Base-by-base conservation (phyloP, 129 eudicot species). In the Heracleum sosnowskyi region DNA sequence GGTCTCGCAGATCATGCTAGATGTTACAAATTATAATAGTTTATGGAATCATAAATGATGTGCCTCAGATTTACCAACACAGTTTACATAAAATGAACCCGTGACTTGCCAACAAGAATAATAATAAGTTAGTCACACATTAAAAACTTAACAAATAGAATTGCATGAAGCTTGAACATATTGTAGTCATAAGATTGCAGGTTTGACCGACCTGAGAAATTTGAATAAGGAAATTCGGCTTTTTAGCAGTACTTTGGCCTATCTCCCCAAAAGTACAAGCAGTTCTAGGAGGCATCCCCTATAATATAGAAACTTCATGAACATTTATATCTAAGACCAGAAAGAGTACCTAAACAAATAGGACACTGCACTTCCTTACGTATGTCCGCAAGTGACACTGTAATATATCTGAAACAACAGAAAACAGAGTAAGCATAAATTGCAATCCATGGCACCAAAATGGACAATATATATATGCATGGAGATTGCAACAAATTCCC, bases 231-330 rank as follows among this genome's bases (percentile, higher is more conserved):
- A 93, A 93, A 73, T 93, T 86, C 5, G 95, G 98, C 82, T 74
- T 76, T 37, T 80, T 78, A n/a, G 76, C 36, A 40, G 82, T 84
- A 82, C 86, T 79, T n/a, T 85, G 75, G 18, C 98, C 97, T 11
- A 93, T 81, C 70, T 93, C 86, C 71, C 97, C 98, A 76, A 91
- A 85, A 36, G 98, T n/a, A 39, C 91, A 86, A 37, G 97, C 98
- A 42, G 24, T 49, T 49, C 57, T 24, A 13, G 35, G 17, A 69
- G 11, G 46, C 44, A 17, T 69, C 26, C 42, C 36, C 10, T 35
- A 46, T 69, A 69, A 69, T 18, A 69, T 57, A 24, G 31, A n/a
- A 57, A 57, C 11, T 24, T 57, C 66, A 57, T 57, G 66, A 57
- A 5, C 33, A n/a, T 57, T 57, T 57, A 57, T 24, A 37, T 28